Evolutionary conservation across 2,329 filamentous ascomycete genomes (phyloP).

Genomic region (Geosmithia flava): DNA sequence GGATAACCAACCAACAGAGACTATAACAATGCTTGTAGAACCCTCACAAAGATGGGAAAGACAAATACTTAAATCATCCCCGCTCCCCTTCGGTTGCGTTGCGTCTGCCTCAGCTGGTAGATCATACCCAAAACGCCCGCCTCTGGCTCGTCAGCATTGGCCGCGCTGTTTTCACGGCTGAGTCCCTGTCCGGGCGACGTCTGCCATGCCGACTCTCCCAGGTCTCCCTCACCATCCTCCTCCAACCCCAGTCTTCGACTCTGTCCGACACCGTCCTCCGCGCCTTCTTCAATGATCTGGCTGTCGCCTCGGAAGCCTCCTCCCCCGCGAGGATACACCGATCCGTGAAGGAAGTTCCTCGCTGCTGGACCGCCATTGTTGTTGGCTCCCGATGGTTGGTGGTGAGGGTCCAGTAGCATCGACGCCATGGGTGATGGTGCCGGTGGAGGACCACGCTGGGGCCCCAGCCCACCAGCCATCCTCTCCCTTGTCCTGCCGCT

Average conservation of each 20-base stretch:
- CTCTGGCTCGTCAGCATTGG: slow-evolving; percentile 31
- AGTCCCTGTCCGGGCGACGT: slow-evolving; percentile 38
- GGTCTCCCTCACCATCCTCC: slow-evolving; percentile 29
- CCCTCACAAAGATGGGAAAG: background rate
- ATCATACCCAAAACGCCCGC: slow-evolving; percentile 45
- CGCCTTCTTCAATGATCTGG: slow-evolving; percentile 43
- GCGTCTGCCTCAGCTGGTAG: slow-evolving; percentile 45
- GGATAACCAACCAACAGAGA: background rate
- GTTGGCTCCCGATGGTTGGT: slow-evolving; percentile 48
- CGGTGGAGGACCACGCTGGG: slow-evolving; percentile 3
- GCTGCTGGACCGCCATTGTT: slow-evolving; percentile 14
- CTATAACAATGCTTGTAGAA: too few species aligned
- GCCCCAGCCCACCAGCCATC: slow-evolving; percentile 18
- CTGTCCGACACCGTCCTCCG: slow-evolving; percentile 28
- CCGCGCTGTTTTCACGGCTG: slow-evolving; percentile 38
- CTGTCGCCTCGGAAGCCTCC: slow-evolving; percentile 31
- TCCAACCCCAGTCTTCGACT: slow-evolving; percentile 35
- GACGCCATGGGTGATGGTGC: slow-evolving; percentile 15
- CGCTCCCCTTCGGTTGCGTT: slow-evolving; percentile 34
- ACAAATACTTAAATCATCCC: slow-evolving; percentile 13
- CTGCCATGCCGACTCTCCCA: slow-evolving; percentile 50
- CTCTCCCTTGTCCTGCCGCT: slow-evolving; percentile 31
- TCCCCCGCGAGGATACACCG: slow-evolving; percentile 26
- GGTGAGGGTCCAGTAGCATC: slow-evolving; percentile 42
- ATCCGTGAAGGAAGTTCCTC: slow-evolving; percentile 33